Base-by-base conservation (phyloP, 495 filamentous ascomycete genomes). In the Delitschia confertaspora region DNA sequence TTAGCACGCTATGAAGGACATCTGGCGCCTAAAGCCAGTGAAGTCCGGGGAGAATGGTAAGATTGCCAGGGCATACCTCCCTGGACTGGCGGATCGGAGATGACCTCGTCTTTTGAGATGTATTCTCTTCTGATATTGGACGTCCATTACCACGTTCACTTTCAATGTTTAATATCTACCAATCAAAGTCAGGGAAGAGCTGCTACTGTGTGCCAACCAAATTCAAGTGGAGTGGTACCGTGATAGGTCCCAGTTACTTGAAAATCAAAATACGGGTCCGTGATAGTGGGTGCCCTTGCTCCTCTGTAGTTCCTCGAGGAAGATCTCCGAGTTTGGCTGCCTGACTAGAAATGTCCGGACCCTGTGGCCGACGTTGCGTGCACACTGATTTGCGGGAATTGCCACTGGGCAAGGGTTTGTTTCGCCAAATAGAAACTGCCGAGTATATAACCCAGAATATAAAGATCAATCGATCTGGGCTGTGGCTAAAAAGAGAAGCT, bases 1-100 rank as follows among this genome's bases (percentile, higher is more conserved):
- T 33, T 26, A 44, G 20, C 29, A 20, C 41, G 42, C 25, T 17
- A 21, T 25, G 21, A 42, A 37, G 36, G 33, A 41, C 33, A 33
- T 51, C 40, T 38, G 42, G 49, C 49, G 43, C 49, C 37, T 42
- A 53, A 47, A 47, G 42, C 22, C 20, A 36, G 32, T 36, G 43
- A n/a, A 11, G 4, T 4, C 30, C 14, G 20, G 10, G 9, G 13
- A 36, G 22, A 7, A 6, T 19, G 38, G 7, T 43, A 10, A 20
- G 24, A 19, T 37, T 36, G 11, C 46, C 16, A 19, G 31, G 21
- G 3, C 9, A 37, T 37, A 16, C 33, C 34, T 41, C 19, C 42
- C 48, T 37, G 34, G 48, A 16, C 39, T 3, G 33, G 22, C 22
- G 42, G 30, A 38, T 29, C n/a, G 16, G 33, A 40, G 19, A 43